Percentiles rank a stretch among this genome's conserved stretches.
Conservation (phyloP, 306 rosid species). For the Glycyrrhiza uralensis region DNA sequence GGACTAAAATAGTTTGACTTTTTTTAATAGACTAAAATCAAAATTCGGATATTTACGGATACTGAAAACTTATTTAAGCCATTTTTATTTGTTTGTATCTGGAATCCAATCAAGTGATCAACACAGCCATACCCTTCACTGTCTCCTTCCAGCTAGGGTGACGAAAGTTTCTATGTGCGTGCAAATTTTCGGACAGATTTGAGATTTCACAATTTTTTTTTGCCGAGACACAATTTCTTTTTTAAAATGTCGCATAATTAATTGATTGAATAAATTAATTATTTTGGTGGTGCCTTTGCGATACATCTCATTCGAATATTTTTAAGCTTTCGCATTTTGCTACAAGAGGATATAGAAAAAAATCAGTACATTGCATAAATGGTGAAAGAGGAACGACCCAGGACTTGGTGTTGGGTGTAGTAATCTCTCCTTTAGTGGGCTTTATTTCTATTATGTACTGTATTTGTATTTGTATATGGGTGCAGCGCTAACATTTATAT, state of each 20-base stretch:
- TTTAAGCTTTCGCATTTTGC: slow-evolving; percentile 1
- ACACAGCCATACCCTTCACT: slow-evolving; percentile 15
- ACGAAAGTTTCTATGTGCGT: not conserved
- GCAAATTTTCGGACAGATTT: not conserved
- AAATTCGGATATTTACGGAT: too few species aligned
- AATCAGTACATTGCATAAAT: slow-evolving; percentile 16
- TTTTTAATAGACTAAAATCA: too few species aligned
- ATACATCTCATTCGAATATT: slow-evolving; percentile 7
- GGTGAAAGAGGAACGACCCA: slow-evolving; percentile 34
- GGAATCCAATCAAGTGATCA: slow-evolving; percentile 32
- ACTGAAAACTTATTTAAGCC: too few species aligned
- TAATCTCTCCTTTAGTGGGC: not conserved
- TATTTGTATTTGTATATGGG: not conserved
- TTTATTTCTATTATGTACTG: not conserved
- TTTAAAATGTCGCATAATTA: not conserved
- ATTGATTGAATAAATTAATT: not conserved
- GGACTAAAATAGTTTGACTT: too few species aligned
- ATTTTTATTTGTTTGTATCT: not conserved
- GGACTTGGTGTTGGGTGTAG: slow-evolving; percentile 1
- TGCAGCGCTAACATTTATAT: not conserved
- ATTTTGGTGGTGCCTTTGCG: not conserved
- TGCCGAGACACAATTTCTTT: not conserved
- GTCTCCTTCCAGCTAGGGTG: slow-evolving; percentile 7
- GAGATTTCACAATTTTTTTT: too few species aligned
- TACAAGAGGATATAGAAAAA: not conserved